Percentiles rank a stretch among this genome's conserved stretches.
Evolutionary conservation across 108 stramenopile species (phyloP).

Genomic region (Pseudonitzschia multistriata): DNA sequence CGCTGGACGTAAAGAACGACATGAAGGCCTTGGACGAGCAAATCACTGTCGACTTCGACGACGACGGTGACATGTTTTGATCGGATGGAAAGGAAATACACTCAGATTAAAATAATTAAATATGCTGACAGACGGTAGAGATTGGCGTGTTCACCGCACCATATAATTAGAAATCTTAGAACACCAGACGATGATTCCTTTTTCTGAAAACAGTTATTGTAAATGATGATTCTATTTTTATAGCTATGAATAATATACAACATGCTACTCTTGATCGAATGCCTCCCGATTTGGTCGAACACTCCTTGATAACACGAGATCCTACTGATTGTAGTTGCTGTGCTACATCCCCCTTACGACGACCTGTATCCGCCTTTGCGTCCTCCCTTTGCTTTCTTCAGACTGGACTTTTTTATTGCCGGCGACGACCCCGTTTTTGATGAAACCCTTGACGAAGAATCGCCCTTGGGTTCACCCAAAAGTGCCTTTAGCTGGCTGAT

Average conservation of each 20-base stretch:
- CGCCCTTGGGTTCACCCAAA: neutral
- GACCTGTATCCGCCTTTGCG: neutral
- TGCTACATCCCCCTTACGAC: neutral
- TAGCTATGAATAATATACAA: neutral
- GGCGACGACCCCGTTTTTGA: neutral
- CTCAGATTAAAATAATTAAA: too few species aligned
- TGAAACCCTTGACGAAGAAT: neutral
- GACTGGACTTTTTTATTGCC: neutral
- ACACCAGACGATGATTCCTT: too few species aligned
- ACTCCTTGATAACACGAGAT: neutral
- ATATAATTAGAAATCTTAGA: too few species aligned
- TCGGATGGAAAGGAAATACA: neutral
- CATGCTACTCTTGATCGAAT: neutral
- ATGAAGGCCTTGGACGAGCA: conserved; percentile 1
- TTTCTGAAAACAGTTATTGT: too few species aligned
- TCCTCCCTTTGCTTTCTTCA: neutral
- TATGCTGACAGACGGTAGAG: too few species aligned
- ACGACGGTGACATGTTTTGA: conserved; percentile 20
- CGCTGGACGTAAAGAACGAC: neutral
- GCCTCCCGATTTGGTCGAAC: neutral
- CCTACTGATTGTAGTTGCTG: too few species aligned
- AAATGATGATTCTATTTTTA: neutral
- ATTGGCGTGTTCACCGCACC: too few species aligned
- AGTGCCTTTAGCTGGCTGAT: neutral
- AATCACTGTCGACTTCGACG: neutral